phyloP scores from a whole-genome alignment of 306 rosid genomes.

The Trifolium pratense region DNA sequence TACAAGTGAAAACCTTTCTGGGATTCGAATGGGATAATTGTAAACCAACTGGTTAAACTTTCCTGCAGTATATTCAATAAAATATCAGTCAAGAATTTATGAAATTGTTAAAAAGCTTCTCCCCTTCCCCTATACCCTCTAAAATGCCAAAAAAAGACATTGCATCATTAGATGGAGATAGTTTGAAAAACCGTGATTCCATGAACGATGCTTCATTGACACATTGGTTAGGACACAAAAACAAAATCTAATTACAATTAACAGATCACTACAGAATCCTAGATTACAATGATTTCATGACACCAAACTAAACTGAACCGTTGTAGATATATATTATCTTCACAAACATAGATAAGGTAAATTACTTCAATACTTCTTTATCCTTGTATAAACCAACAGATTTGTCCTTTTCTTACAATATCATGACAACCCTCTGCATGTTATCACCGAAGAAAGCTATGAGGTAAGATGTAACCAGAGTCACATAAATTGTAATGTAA shows the following conservation, averaged over 20 bases:
- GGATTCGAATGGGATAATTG: constrained; percentile 98
- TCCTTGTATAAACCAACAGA: constrained; percentile 23
- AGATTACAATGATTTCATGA: constrained; percentile 5
- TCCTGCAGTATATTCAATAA: constrained; percentile 58
- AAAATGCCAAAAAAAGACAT: background rate
- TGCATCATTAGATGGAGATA: constrained; percentile 1
- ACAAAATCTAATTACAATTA: background rate
- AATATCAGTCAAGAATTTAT: constrained; percentile 28
- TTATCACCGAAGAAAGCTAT: constrained; percentile 16
- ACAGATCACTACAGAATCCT: constrained; percentile 10
- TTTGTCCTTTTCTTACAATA: constrained; percentile 20
- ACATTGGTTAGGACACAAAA: constrained; percentile 1
- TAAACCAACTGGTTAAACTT: constrained; percentile 96
- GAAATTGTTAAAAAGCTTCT: constrained; percentile 15
- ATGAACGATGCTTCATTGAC: background rate
- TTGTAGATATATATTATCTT: background rate
- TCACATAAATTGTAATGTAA: constrained; percentile 5
- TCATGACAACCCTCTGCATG: constrained; percentile 5
- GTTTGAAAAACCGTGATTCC: background rate
- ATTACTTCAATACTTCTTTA: constrained; percentile 4
- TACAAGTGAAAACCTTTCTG: constrained; percentile 97
- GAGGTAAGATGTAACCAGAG: constrained; percentile 29
- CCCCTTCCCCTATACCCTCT: background rate
- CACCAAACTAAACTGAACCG: constrained; percentile 23
- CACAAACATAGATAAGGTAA: constrained; percentile 1